Base-by-base conservation (phyloP, 306 rosid species). In the Arachis hypogaea region DNA sequence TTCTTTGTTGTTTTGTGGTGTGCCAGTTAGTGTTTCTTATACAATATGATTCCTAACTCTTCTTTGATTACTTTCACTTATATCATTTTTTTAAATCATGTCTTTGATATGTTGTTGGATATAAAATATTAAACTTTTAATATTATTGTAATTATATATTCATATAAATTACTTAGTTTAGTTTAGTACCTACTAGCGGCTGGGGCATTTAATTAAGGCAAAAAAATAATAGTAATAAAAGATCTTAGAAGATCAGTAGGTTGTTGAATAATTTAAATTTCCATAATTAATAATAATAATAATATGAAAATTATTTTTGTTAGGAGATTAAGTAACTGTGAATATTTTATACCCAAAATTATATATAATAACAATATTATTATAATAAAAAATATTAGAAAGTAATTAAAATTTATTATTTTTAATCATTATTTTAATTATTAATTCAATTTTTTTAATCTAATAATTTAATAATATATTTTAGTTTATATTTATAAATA, bases 11-110 rank as follows among this genome's bases (percentile, higher is more conserved):
- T 51, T 56, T 77, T 65, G 49, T 59, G 57, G 14, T 30, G 36
- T 49, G 63, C 50, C 74, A 82, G 63, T 74, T 82, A 72, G 80
- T 40, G 9, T 74, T 82, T 73, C 83, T 44, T 63, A 18, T 78
- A 70, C 63, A 64, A 65, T 7, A 5, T 49, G 78, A 22, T 14
- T 64, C 7, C 59, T 71, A 36, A 68, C 73, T 66, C 41, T 64
- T 75, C 66, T 69, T 63, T 63, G 0, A 71, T 30, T 44, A 2
- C 51, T 72, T 76, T 29, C 42, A 65, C 59, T 66, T 64, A 43
- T 33, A 33, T 33, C 28, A 33, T 2, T 33, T 64, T 9, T 63
- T 28, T 45, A 44, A 52, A 55, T 67, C 46, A 68, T 74, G 55
- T 9, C 44, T 68, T 43, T 68, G 14, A 67, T 73, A 6, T 16